Evolutionary conservation across 768 basidiomycete genomes (phyloP), one percentile per base, ranked within the genome.

Genomic region (Kwoniella europaea): DNA sequence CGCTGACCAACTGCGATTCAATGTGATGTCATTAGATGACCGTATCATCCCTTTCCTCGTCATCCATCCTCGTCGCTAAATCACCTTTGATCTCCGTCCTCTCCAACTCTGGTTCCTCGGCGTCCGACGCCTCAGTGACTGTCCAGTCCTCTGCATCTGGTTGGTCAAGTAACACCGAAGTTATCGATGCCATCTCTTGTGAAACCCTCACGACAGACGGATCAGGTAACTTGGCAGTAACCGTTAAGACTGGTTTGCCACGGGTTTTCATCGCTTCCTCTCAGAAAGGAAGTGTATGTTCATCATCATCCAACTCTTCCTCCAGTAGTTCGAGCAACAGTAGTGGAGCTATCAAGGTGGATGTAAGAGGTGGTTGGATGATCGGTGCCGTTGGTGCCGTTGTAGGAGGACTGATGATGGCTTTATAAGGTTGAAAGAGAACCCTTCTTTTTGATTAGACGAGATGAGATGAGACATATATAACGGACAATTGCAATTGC

Each of bases 121-220:
- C 74, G 1, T 66, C 72, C 13, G 68, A 69, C 16, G 56, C 71
- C 50, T 60, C 68, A 27, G 65, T 79, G 22, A 74, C 73, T 35
- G 72, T 81, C 62, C 71, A 72, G 10, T 53, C 74, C 16, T 55
- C 70, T 18, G 63, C 76, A 10, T 74, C 76, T 13, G 73, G 74
- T 10, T 81, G 76, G 72, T 59, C 69, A 16, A 67, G 66, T 52
- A 71, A 71, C 67, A 71, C 71, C 24, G 57, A 68, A 35, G 65
- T 83, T 4, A 68, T 79, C 41, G 82, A 83, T 54, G 76, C 77
- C 16, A 64, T 83, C 60, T 67, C 72, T 24, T 83, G 82, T 53
- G 65, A 70, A 6, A 72, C 72, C 12, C 59, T 72, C 43, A 81
- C 68, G 9, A 79, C 78, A 27, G 80, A 78, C 58, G 63, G 57